Conservation (phyloP, 2,329 filamentous ascomycete species). For the Chaetomiaceae sp. region DNA sequence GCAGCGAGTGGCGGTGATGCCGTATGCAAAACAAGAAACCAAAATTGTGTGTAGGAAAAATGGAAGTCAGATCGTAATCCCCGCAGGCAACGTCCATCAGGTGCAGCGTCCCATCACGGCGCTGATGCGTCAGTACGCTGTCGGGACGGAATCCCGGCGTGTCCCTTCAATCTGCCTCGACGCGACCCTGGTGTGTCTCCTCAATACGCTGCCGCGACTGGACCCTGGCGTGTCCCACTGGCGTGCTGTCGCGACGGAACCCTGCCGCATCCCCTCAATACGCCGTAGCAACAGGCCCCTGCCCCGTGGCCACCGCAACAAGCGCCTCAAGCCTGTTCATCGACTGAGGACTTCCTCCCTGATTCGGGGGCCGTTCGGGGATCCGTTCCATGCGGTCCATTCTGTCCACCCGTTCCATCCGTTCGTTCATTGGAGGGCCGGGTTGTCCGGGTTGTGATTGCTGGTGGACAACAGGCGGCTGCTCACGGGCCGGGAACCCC, state of each 20-base stretch:
- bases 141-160: too few species aligned
- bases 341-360: slow-evolving; percentile 37
- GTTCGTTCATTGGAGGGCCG: slow-evolving; percentile 13
- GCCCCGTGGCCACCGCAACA: slow-evolving; percentile 61
- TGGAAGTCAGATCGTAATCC: too few species aligned
- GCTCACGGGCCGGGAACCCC: slow-evolving; percentile 44
- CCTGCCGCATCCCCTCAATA: slow-evolving; percentile 21
- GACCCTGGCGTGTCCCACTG: too few species aligned
- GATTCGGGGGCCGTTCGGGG: slow-evolving; percentile 25
- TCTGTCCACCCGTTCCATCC: slow-evolving; percentile 17
- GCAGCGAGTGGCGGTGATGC: not conserved
- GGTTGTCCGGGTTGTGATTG: slow-evolving; percentile 12
- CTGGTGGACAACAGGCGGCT: slow-evolving; percentile 27
- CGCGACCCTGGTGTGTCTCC: too few species aligned
- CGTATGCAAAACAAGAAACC: too few species aligned
- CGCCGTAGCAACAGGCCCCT: slow-evolving; percentile 35
- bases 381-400: slow-evolving; percentile 24
- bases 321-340: slow-evolving; percentile 57
- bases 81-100: too few species aligned
- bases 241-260: too few species aligned
- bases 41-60: too few species aligned
- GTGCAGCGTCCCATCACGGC: too few species aligned
- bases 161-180: too few species aligned
- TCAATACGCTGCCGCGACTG: too few species aligned
- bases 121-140: too few species aligned